Base-by-base conservation (phyloP, 441 rosid species). In the Corymbia citriodora region DNA sequence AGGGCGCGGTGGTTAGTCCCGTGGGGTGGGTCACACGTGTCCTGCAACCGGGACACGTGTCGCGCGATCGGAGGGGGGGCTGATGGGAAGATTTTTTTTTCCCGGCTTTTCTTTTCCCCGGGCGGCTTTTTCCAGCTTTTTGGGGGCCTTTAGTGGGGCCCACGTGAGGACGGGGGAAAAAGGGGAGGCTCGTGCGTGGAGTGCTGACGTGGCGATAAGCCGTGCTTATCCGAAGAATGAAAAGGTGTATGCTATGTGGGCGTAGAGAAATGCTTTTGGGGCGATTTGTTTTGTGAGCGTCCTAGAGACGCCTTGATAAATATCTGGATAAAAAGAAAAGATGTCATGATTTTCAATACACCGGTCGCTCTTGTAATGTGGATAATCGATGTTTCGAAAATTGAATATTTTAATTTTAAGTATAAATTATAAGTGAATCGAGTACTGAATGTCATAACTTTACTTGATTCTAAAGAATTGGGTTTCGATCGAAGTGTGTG, bases 131-230 rank as follows among this genome's bases (percentile, higher is more conserved):
- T 79, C 85, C 53, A 12, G n/a, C 85, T 79, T 79, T 79, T 45
- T 23, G 85, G 85, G 79, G 52, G 16, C 52, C 4, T 48, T 45
- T 13, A 0, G 82, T 40, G 52, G 85, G 85, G 50, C 85, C 53
- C 85, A 4, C 83, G n/a, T 13, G 4, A 9, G 72, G 14, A 8
- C 50, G n/a, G 54, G 6, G 63, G 10, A 7, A 0, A 25, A 59
- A 25, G 23, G 10, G 14, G 49, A 4, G n/a, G 23, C 4, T 23
- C 3, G 16, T 40, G 83, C 49, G 85, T 7, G 52, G 85, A 25
- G n/a, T 40, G 85, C 85, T 79, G 85, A 79, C 85, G n/a, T 45
- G 85, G 85, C n/a, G 85, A 79, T 79, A 23, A 45, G n/a, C 85
- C 85, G 49, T 27, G 85, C 85, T 79, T 79, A 79, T 79, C 85